Percentiles rank a stretch among this genome's conserved stretches.
phyloP scores from a whole-genome alignment of 257 asterid genomes.

The Solanum verrucosum region DNA sequence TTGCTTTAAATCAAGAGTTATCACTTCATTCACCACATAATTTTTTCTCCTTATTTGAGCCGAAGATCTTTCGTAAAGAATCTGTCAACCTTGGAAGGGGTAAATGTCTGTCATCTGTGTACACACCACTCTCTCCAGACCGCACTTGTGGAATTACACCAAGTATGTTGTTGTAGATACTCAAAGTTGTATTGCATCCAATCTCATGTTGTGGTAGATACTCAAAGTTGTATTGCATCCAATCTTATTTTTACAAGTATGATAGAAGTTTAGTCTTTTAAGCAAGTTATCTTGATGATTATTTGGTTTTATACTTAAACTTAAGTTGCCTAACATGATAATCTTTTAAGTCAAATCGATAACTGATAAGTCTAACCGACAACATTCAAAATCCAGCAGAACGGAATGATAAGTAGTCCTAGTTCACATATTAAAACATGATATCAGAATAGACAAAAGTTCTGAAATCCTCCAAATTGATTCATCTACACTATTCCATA shows the following conservation, averaged over 20 bases:
- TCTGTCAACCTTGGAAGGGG: neutral
- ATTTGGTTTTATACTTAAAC: neutral
- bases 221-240: no score
- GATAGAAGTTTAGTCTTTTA: neutral
- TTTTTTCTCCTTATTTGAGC: neutral
- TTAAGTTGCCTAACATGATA: neutral
- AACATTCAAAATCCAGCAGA: neutral
- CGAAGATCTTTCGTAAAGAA: neutral
- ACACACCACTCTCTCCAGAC: neutral
- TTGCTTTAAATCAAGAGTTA: neutral
- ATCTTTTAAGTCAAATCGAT: neutral
- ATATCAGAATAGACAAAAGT: neutral
- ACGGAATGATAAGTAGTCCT: accelerated
- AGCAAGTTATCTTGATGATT: neutral
- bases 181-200: no score
- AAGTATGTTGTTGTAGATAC: neutral
- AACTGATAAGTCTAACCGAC: neutral
- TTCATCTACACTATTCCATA: slow-evolving; percentile 5
- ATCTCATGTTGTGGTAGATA: neutral
- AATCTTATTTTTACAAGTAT: neutral
- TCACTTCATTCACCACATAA: neutral
- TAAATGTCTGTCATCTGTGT: neutral
- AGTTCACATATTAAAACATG: neutral
- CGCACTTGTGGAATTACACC: neutral
- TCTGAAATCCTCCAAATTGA: neutral